These are phyloP conservation scores for Beverwykella pulmonaria DNA, from an alignment of 495 filamentous ascomycete species.

Conservation along the genomic window DNA sequence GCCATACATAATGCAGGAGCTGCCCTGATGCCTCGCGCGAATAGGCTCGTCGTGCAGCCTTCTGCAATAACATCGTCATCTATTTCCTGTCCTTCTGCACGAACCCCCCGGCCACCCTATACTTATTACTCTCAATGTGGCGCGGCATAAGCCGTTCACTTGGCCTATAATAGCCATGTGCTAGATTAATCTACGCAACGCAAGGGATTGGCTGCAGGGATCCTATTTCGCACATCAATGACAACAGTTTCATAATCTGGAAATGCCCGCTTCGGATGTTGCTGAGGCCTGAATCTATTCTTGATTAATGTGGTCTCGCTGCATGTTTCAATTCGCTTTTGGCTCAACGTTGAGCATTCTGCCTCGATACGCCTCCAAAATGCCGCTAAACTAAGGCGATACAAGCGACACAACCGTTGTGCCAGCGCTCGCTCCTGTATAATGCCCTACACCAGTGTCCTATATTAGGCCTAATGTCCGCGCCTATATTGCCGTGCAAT, in stretches of 20 bases:
- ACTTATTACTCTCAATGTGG: not conserved
- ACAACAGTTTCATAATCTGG: conserved; percentile 33
- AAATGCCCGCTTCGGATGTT: conserved; percentile 11
- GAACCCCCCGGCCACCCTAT: not conserved
- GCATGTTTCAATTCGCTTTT: not conserved
- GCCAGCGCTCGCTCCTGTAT: conserved; percentile 18
- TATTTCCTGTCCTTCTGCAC: conserved; percentile 11
- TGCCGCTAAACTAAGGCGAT: not conserved
- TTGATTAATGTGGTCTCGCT: conserved; percentile 15
- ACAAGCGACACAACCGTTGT: conserved; percentile 22
- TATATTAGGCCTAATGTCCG: conserved; percentile 7
- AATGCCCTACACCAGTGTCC: conserved; percentile 11
- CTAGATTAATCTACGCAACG: conserved; percentile 23
- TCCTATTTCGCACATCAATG: conserved; percentile 11
- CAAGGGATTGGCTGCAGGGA: conserved; percentile 33
- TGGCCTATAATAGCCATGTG: conserved; percentile 22
- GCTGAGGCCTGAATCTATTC: conserved; percentile 23
- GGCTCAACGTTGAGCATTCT: not conserved
- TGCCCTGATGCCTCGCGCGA: no score
- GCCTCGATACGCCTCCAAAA: not conserved
- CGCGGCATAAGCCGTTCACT: conserved; percentile 9
- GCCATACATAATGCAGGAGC: not conserved
- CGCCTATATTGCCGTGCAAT: conserved; percentile 19
- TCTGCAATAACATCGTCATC: conserved; percentile 12
- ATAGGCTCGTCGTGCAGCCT: not conserved